phyloP scores from a whole-genome alignment of 345 rosid genomes.

The Litchi chinensis region DNA sequence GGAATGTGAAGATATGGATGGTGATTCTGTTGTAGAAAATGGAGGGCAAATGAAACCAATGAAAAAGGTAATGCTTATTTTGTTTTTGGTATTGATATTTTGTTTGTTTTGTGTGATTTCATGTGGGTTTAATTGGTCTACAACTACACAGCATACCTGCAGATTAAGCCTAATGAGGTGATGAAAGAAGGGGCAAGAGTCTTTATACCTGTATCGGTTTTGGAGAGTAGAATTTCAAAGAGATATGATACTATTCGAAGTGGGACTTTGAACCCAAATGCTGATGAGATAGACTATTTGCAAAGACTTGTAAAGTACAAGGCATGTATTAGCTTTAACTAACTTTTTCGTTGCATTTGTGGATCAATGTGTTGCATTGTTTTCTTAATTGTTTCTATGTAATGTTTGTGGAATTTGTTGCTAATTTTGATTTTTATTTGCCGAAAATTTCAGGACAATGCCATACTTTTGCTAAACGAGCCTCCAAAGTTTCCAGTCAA shows the following conservation, averaged over 20 bases:
- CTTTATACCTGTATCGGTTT: slow-evolving; percentile 72
- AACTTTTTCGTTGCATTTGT: background rate
- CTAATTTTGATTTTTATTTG: slow-evolving; percentile 3
- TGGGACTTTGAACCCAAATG: slow-evolving; percentile 89
- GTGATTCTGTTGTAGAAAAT: slow-evolving; percentile 20
- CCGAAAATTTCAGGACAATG: slow-evolving; percentile 59
- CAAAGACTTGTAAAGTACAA: slow-evolving; percentile 88
- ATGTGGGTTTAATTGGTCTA: slow-evolving; percentile 37
- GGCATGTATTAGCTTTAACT: slow-evolving; percentile 40
- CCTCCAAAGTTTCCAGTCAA: slow-evolving; percentile 90
- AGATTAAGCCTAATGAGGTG: slow-evolving; percentile 72
- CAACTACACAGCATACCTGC: slow-evolving; percentile 43
- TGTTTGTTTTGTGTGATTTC: background rate
- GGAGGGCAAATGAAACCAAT: slow-evolving; percentile 37
- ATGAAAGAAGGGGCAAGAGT: slow-evolving; percentile 71
- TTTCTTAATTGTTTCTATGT: background rate
- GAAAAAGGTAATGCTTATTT: slow-evolving; percentile 51
- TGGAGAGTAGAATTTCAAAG: slow-evolving; percentile 72
- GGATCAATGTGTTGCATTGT: background rate
- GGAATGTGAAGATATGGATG: slow-evolving; percentile 39
- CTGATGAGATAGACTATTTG: slow-evolving; percentile 86
- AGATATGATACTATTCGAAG: slow-evolving; percentile 87
- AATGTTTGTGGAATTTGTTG: slow-evolving; percentile 5
- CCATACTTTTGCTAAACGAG: slow-evolving; percentile 79
- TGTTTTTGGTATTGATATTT: background rate